A percentile compares a stretch with the other conserved stretches of the same genome.
phyloP scores from a whole-genome alignment of 768 basidiomycete species.

The Trametes cingulata region DNA sequence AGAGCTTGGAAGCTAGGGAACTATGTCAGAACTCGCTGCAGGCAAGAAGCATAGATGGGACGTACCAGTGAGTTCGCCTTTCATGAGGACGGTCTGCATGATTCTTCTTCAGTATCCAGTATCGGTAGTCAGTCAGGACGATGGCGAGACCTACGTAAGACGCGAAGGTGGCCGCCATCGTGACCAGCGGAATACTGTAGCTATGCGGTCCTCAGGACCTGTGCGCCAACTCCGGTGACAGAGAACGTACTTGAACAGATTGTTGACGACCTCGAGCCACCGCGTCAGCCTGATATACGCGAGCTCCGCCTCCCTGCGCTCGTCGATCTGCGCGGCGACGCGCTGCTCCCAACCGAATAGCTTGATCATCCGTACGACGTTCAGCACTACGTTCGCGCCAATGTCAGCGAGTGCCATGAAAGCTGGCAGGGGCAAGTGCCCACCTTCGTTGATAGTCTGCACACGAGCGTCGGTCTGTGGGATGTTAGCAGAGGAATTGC shows the following conservation, averaged over 20 bases:
- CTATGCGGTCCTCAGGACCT: constrained; percentile 32
- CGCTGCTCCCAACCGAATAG: constrained; percentile 47
- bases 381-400: constrained; percentile 33
- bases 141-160: constrained; percentile 51
- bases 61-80: constrained; percentile 37
- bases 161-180: constrained; percentile 66
- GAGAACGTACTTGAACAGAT: constrained; percentile 41
- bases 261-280: constrained; percentile 49
- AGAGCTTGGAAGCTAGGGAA: constrained; percentile 35
- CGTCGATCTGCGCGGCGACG: constrained; percentile 51
- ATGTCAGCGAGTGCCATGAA: too few species aligned
- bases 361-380: constrained; percentile 51
- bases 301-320: constrained; percentile 64
- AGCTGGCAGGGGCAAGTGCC: too few species aligned
- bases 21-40: too few species aligned
- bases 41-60: background rate
- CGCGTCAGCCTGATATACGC: constrained; percentile 52
- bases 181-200: constrained; percentile 58
- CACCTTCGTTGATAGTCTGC: constrained; percentile 45
- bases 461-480: constrained; percentile 48
- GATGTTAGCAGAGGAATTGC: background rate
- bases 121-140: background rate
- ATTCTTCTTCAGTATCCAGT: too few species aligned
- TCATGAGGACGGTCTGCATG: constrained; percentile 39
- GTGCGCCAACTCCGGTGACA: background rate